A percentile compares a stretch with the other conserved stretches of the same genome.
These are phyloP conservation scores for Phytophthora hibernalis DNA, from an alignment of 352 stramenopile genomes.

Conservation along the genomic window DNA sequence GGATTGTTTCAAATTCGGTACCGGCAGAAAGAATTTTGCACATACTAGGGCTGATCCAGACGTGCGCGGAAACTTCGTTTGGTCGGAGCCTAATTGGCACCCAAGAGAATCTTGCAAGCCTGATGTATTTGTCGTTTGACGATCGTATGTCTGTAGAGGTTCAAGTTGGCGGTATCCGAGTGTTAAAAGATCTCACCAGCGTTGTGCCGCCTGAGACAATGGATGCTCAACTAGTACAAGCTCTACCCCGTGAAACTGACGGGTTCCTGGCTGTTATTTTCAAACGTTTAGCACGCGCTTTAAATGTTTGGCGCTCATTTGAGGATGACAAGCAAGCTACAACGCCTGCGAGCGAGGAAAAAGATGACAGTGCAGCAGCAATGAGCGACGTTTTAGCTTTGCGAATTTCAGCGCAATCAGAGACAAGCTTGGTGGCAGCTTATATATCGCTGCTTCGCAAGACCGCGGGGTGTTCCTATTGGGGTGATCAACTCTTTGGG, in stretches of 20 bases:
- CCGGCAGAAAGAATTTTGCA: slow-evolving; percentile 68
- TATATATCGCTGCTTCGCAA: slow-evolving; percentile 65
- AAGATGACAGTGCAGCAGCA: slow-evolving; percentile 11
- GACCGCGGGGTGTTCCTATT: slow-evolving; percentile 35
- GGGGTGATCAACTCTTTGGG: slow-evolving; percentile 37
- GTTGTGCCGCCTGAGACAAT: slow-evolving; percentile 46
- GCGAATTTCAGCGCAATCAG: slow-evolving; percentile 52
- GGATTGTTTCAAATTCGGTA: slow-evolving; percentile 30
- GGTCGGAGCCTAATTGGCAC: slow-evolving; percentile 60
- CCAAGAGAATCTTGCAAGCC: slow-evolving; percentile 63
- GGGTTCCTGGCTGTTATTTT: slow-evolving; percentile 56
- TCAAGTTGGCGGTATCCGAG: slow-evolving; percentile 48
- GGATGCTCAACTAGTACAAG: slow-evolving; percentile 41
- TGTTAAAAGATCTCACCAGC: slow-evolving; percentile 56
- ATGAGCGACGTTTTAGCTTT: slow-evolving; percentile 42
- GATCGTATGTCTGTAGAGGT: slow-evolving; percentile 55
- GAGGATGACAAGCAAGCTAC: slow-evolving; percentile 18
- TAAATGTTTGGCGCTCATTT: slow-evolving; percentile 60
- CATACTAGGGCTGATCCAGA: slow-evolving; percentile 68
- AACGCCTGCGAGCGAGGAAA: not conserved
- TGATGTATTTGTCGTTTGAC: slow-evolving; percentile 69
- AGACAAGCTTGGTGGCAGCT: slow-evolving; percentile 44
- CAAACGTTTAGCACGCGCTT: slow-evolving; percentile 28
- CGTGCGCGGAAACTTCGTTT: slow-evolving; percentile 63
- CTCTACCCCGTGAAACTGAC: slow-evolving; percentile 24